Percentiles rank a stretch among this genome's conserved stretches.
These are phyloP conservation scores for Graphium sp. DNA, from an alignment of 2,329 filamentous ascomycete species.

Conservation along the genomic window DNA sequence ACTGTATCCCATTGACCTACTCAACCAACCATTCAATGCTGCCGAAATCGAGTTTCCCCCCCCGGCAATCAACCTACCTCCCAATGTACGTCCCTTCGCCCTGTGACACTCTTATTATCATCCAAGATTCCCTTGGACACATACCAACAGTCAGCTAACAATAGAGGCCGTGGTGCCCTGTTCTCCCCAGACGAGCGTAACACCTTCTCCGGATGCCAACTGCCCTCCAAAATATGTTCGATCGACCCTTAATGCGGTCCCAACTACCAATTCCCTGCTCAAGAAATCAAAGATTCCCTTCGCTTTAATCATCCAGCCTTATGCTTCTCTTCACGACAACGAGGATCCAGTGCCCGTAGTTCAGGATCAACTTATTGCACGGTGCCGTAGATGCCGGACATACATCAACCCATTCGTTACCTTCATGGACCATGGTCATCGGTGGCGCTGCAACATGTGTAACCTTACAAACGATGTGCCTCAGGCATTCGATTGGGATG, in stretches of 20 bases:
- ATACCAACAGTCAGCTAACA: too few species aligned
- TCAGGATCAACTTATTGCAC: constrained; percentile 91
- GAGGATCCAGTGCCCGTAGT: constrained; percentile 86
- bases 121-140: not conserved
- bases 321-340: constrained; percentile 78
- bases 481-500: constrained; percentile 98
- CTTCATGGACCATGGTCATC: constrained; percentile 90
- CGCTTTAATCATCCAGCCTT: constrained; percentile 90
- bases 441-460: constrained; percentile 99
- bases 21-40: constrained; percentile 88
- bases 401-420: constrained; percentile 98
- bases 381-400: constrained; percentile 85
- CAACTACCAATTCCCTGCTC: constrained; percentile 77
- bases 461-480: constrained; percentile 97
- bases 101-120: not conserved
- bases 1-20: constrained; percentile 79
- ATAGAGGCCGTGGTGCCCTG: too few species aligned
- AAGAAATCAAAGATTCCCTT: constrained; percentile 97
- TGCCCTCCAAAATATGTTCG: constrained; percentile 88
- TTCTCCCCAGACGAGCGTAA: constrained; percentile 57
- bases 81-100: constrained; percentile 52
- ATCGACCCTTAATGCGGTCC: constrained; percentile 86
- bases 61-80: constrained; percentile 76
- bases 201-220: constrained; percentile 79
- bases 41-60: constrained; percentile 82